phyloP scores from a whole-genome alignment of 2,329 filamentous ascomycete genomes.

The Cadophora malorum region DNA sequence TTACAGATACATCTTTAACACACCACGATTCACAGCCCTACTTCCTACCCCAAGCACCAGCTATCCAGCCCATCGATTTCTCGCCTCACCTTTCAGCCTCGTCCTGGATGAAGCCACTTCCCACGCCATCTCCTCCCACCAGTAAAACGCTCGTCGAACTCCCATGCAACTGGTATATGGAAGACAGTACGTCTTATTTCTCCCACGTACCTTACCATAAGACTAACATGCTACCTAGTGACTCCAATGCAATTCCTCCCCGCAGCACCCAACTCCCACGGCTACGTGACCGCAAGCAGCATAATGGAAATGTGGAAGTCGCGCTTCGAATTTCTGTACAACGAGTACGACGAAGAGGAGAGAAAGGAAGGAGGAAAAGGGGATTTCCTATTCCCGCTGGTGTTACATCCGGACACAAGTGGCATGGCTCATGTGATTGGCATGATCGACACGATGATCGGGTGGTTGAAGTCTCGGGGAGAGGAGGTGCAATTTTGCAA shows the following conservation, averaged over 20 bases:
- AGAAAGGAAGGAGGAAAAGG: constrained; percentile 42
- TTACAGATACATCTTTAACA: constrained; percentile 56
- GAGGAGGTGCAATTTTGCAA: constrained; percentile 53
- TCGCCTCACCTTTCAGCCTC: constrained; percentile 42
- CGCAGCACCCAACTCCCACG: constrained; percentile 52
- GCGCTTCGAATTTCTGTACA: constrained; percentile 36
- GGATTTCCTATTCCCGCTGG: constrained; percentile 55
- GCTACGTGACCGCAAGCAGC: constrained; percentile 54
- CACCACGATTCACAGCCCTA: constrained; percentile 58
- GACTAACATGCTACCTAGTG: constrained; percentile 22
- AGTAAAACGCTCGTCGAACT: constrained; percentile 52
- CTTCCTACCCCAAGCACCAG: constrained; percentile 50
- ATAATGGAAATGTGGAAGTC: constrained; percentile 55
- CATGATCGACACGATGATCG: constrained; percentile 50
- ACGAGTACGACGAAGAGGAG: constrained; percentile 48
- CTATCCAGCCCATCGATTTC: constrained; percentile 52
- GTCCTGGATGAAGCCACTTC: constrained; percentile 55
- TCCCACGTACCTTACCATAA: background rate
- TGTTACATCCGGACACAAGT: constrained; percentile 64
- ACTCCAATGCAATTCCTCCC: constrained; percentile 42
- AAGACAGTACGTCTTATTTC: constrained; percentile 48
- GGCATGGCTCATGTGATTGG: constrained; percentile 66
- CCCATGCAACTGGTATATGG: constrained; percentile 57
- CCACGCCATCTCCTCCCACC: constrained; percentile 40
- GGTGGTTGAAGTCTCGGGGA: constrained; percentile 55